phyloP scores from a whole-genome alignment of 139 green algal species.

The Chlorella vulgaris region DNA sequence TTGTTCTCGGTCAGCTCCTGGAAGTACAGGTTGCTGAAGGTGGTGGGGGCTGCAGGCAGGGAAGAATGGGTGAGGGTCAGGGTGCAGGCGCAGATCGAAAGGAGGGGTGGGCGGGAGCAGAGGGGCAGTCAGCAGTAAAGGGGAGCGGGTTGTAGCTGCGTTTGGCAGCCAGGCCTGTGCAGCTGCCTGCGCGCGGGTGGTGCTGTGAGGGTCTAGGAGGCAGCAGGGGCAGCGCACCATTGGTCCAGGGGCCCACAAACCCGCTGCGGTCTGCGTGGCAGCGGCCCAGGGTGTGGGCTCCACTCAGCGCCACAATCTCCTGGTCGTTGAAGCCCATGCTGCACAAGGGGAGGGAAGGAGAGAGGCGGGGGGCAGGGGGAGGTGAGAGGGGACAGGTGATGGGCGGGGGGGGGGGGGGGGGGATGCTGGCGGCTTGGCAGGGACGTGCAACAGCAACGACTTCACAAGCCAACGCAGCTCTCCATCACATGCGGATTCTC shows the following conservation, averaged over 20 bases:
- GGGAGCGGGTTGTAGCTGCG: background rate
- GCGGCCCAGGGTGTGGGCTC: conserved; percentile 83
- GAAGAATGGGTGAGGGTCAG: too few relatives aligned
- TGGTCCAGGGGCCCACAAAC: conserved; percentile 64
- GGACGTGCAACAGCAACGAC: too few relatives aligned
- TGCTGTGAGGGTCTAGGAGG: too few relatives aligned
- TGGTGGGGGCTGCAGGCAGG: conserved; percentile 65
- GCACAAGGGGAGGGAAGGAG: background rate
- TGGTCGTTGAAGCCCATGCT: conserved; percentile 81
- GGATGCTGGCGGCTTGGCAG: too few relatives aligned
- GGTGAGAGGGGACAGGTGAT: background rate
- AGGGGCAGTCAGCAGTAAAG: background rate
- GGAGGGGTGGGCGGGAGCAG: too few relatives aligned
- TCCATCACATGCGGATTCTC: too few relatives aligned
- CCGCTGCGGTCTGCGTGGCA: conserved; percentile 89
- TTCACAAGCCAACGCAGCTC: too few relatives aligned
- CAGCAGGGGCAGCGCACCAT: too few relatives aligned
- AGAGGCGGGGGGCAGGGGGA: background rate
- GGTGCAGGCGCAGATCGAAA: too few relatives aligned
- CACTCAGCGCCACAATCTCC: conserved; percentile 90
- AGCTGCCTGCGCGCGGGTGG: too few relatives aligned
- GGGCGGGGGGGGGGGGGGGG: background rate
- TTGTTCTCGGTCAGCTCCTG: conserved; percentile 76
- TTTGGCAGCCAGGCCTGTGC: background rate
- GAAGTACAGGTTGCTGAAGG: conserved; percentile 91